Conservation (phyloP, 2,329 filamentous ascomycete genomes). For the Trichothecium sympodiale region DNA sequence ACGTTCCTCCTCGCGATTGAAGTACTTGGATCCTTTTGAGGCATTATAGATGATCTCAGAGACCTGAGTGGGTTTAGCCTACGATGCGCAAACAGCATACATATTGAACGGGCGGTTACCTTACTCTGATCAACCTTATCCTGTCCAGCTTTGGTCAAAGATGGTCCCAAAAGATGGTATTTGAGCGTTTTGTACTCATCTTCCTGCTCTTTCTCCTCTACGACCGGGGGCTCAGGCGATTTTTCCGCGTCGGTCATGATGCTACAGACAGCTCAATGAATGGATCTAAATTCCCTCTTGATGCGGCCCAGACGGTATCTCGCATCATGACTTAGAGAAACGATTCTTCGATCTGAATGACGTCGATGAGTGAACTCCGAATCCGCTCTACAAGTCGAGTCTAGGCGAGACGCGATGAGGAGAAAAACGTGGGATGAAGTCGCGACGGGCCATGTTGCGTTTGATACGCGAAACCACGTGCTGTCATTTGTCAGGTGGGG, state of each 20-base stretch:
- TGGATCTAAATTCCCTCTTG: no score
- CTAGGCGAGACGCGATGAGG: no score
- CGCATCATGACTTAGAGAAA: not conserved
- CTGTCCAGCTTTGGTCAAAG: conserved; percentile 86
- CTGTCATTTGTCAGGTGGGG: not conserved
- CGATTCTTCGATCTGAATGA: no score
- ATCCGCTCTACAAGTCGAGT: no score
- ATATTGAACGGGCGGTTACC: conserved; percentile 23
- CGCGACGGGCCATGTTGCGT: not conserved
- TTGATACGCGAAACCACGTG: conserved; percentile 6
- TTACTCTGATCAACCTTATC: conserved; percentile 88
- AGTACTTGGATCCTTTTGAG: conserved; percentile 93
- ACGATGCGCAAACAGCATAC: conserved; percentile 6
- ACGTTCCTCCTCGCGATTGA: conserved; percentile 76
- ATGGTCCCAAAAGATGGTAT: conserved; percentile 81
- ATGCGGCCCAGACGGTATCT: not conserved
- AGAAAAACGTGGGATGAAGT: not conserved
- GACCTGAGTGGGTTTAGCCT: conserved; percentile 40
- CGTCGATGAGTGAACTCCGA: not conserved
- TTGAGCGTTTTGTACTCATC: conserved; percentile 55
- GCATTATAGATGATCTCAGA: conserved; percentile 96
- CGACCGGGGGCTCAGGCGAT: not conserved
- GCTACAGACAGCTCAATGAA: no score
- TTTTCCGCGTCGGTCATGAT: not conserved
- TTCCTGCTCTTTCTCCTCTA: conserved; percentile 7